phyloP scores from a whole-genome alignment of 345 rosid genomes.

The Aquilaria yunnanensis region DNA sequence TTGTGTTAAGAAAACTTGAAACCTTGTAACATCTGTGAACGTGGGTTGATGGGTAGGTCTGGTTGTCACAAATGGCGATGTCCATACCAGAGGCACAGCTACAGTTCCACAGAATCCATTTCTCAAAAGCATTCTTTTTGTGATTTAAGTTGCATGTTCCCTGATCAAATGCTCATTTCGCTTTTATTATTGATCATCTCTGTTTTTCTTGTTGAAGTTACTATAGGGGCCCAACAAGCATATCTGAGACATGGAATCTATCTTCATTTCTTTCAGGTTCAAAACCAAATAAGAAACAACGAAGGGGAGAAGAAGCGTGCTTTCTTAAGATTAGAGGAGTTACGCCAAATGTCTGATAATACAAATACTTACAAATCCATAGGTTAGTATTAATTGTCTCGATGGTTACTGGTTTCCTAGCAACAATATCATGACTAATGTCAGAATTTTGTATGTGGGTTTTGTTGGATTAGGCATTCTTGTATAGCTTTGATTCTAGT shows the following conservation, averaged over 20 bases:
- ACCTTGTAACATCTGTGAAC: conserved; percentile 43
- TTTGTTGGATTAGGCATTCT: no score
- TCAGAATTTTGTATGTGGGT: not conserved
- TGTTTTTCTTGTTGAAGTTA: no score
- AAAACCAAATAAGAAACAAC: conserved; percentile 77
- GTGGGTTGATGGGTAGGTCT: conserved; percentile 20
- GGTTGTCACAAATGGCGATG: conserved; percentile 22
- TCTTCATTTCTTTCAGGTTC: conserved; percentile 44
- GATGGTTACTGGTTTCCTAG: not conserved
- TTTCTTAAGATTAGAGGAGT: conserved; percentile 82
- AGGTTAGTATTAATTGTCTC: conserved; percentile 25
- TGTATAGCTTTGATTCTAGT: conserved; percentile 5
- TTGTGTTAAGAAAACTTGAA: conserved; percentile 35
- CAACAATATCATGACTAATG: not conserved
- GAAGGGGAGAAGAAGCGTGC: conserved; percentile 95
- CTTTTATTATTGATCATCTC: no score
- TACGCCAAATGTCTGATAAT: conserved; percentile 59
- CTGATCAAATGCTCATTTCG: no score
- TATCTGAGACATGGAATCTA: no score
- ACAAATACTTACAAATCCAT: conserved; percentile 89
- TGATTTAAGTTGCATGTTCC: no score
- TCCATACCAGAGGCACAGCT: conserved; percentile 42
- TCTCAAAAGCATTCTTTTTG: no score
- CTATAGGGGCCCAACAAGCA: no score
- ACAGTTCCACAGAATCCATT: not conserved